Base-by-base conservation (phyloP, 352 stramenopile species). In the Elongisporangium anandrum region DNA sequence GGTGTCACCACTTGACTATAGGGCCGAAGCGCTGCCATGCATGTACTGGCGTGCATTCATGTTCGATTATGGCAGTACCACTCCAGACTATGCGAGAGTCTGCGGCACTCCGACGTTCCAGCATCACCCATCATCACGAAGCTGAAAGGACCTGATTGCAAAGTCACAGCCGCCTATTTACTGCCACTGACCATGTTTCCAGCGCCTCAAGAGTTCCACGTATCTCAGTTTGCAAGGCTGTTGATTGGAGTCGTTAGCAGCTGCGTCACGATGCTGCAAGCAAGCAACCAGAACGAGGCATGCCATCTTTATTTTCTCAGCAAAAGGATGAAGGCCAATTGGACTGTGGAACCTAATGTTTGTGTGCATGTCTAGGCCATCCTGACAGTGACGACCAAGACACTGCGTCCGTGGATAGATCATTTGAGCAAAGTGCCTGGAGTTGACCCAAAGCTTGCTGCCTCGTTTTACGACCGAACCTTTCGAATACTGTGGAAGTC, bases 401-500 rank as follows among this genome's bases (percentile, higher is more conserved):
- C 63, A 0, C 17, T 85, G 4, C 66, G 58, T 38, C 55, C 50
- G 23, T 94, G 84, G 84, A 88, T 92, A 23, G 55, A 57, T 13
- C 75, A 92, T 61, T 60, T 92, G 23, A 60, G 59, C 50, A 65
- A 19, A 3, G 59, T 72, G 19, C 68, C 73, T 21, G 70, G 68
- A 20, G 61, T 74, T 16, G 70, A 90, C 48, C 17, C 57, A 50
- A 91, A 94, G 54, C 39, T 92, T 22, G 61, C 71, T 17, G 72
- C 65, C 1, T 87, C 81, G 12, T 77, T 89, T 50, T 83, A 71
- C 54, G 82, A 94, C 38, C 78, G 84, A 26, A 59, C 74, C 13
- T 94, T 94, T 50, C 73, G 84, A 12, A 63, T 87, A 22, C 49
- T 94, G 16, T 94, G 81, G 81, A 94, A 90, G 66, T 77, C 70